Evolutionary conservation across 495 filamentous ascomycete species (phyloP), one percentile per base, ranked within the genome.

Genomic region (Xeromyces bisporus): DNA sequence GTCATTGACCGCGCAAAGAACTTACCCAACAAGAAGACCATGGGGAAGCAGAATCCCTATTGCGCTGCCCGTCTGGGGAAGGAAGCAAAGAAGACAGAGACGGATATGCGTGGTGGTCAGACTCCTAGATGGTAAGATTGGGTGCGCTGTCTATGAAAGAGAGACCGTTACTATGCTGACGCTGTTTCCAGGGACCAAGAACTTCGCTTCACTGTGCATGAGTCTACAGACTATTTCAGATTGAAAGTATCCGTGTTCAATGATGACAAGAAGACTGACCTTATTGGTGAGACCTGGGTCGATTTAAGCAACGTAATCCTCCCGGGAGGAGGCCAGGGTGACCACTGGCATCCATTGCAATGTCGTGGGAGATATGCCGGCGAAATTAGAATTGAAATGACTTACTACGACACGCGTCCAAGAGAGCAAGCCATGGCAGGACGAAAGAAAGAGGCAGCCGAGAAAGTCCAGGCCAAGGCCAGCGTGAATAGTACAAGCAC

Each of bases 31-130:
- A 62, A 83, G 37, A 87, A 87, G 62, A 83, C 83, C 2, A 92
- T 96, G 66, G 87, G 91, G 33, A 99, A 99, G 59, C 89, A 99
- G 58, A 84, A 94, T 50, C 86, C 91, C 5, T 99, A 94, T 49
- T 93, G 85, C 55, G 87, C 91, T 28, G 84, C 81, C 21, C 67
- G 89, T 26, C 55, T 99, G 18, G 89, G 87, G 7, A 99, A 99
- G 52, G 87, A 96, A 55, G 91, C 87, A 11, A 93, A 92, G 66
- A 93, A 93, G 58, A 99, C 89, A 1, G 80, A 80, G 16, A 93
- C 86, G 4, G 91, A 99, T 56, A 73, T 84, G 37, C 66, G 89
- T 46, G 89, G 89, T 36, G 89, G 89, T 26, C 89, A 99, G 56
- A 96, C 87, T 17, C 89, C 89, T 6, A 75, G 67, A 71, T 99